phyloP scores from a whole-genome alignment of 108 stramenopile species.

The Nitzschia inconspicua region DNA sequence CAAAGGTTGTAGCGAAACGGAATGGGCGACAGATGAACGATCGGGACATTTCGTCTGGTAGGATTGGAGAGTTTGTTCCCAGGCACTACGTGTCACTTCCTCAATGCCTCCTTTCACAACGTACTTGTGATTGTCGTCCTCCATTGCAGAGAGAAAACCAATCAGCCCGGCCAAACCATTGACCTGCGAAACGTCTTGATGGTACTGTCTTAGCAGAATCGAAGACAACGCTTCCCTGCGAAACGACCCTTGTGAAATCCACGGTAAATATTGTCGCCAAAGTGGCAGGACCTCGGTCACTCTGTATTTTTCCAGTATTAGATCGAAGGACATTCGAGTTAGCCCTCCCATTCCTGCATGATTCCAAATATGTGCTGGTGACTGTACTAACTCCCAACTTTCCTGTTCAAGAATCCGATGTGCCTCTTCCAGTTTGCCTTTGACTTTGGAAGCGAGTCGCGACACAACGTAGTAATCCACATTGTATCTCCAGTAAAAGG shows the following conservation, averaged over 20 bases:
- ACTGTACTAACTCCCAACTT: conserved; percentile 46
- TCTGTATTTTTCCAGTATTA: conserved; percentile 50
- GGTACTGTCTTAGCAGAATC: conserved; percentile 60
- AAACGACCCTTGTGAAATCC: conserved; percentile 41
- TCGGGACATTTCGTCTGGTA: conserved; percentile 22
- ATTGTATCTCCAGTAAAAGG: conserved; percentile 27
- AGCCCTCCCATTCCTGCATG: conserved; percentile 33
- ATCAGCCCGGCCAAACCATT: conserved; percentile 60
- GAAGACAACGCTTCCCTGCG: conserved; percentile 54
- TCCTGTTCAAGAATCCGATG: conserved; percentile 35
- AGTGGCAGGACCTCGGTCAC: conserved; percentile 16
- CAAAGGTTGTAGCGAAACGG: not conserved
- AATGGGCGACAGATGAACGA: conserved; percentile 21
- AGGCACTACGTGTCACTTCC: conserved; percentile 55
- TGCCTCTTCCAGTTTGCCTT: conserved; percentile 20
- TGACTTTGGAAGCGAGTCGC: conserved; percentile 29
- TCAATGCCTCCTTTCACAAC: conserved; percentile 71
- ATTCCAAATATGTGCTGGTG: conserved; percentile 61
- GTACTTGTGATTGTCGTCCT: not conserved
- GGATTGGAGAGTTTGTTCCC: conserved; percentile 42
- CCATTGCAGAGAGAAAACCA: conserved; percentile 33
- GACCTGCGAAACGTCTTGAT: conserved; percentile 57
- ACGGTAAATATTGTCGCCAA: not conserved
- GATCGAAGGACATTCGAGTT: conserved; percentile 39
- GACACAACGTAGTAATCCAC: conserved; percentile 20